Evolutionary conservation across 805 yeast genomes (phyloP), one percentile per base, ranked within the genome.

Genomic region (Brettanomyces bruxellensis): DNA sequence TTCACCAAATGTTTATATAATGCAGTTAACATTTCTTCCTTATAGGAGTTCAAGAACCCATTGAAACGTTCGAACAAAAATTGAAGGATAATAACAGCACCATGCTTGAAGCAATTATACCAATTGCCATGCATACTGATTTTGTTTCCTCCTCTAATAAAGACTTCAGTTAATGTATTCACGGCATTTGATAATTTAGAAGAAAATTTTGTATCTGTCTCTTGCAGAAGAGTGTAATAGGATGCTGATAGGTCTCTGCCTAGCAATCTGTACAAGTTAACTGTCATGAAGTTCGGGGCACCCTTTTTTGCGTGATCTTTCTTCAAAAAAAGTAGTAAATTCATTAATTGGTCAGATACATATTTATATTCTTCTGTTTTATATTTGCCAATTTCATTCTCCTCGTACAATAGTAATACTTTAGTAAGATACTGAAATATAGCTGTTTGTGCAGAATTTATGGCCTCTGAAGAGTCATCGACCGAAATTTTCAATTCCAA

Each of bases 31-130:
- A 66, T 34, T 6, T 53, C 51, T 25, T 41, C 45, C 45, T 66
- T 66, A 45, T 45, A 55, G 9, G 62, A 57, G 42, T 63, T 65
- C 23, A 66, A 51, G 35, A 66, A 66, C 1, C 70, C 70, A 40
- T 57, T 55, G 44, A 66, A 66, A 38, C 55, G 58, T 13, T 57
- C 52, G 41, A 62, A 62, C 2, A 65, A 49, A 14, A 53, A 49
- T 45, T 61, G 63, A 25, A 66, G 48, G 11, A 62, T 35, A 4
- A 62, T 52, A 18, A 60, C 43, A 14, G 64, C 54, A 28, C 62
- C 25, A 41, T 65, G 68, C 46, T 66, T 66, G 8, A 57, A 38
- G 2, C 58, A 46, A 4, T 62, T 57, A 44, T 54, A 61, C 66
- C 68, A 65, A 46, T 60, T 64, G 24, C 54, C 49, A 13, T 57